These are phyloP conservation scores for Penicillium turbatum DNA, from an alignment of 495 filamentous ascomycete species.

Conservation along the genomic window DNA sequence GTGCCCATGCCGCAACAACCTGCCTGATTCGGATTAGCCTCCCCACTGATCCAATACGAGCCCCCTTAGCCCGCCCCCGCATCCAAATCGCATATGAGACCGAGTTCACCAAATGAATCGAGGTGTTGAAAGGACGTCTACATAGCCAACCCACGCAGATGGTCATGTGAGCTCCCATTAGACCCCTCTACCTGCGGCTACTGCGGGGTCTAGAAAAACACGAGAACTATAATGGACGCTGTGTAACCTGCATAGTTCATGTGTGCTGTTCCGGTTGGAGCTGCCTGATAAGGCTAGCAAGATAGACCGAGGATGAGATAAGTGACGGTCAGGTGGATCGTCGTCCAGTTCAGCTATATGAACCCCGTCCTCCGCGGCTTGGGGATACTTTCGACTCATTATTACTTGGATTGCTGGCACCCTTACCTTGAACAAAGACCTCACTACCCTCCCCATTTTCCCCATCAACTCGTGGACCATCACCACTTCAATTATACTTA, in stretches of 20 bases:
- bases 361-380: constrained; percentile 3
- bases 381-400: not conserved
- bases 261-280: constrained; percentile 21
- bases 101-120: not conserved
- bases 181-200: not conserved
- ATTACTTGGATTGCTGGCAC: not conserved
- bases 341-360: constrained; percentile 18
- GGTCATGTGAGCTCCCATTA: not conserved
- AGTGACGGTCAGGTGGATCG: constrained; percentile 6
- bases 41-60: constrained; percentile 11
- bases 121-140: not conserved
- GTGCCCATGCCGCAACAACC: constrained; percentile 22
- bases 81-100: constrained; percentile 5
- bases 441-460: not conserved
- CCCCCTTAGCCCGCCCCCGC: constrained; percentile 15
- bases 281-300: constrained; percentile 23
- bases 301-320: constrained; percentile 17
- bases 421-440: constrained; percentile 5
- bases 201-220: not conserved
- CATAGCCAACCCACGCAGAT: not conserved
- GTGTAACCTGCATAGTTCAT: constrained; percentile 1
- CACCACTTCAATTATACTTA: constrained; percentile 26
- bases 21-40: constrained; percentile 20
- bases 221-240: not conserved
- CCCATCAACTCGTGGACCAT: constrained; percentile 15